Percentiles rank a stretch among this genome's conserved stretches.
Evolutionary conservation across 2,329 filamentous ascomycete genomes (phyloP).

Genomic region (Trichoderma sp.): DNA sequence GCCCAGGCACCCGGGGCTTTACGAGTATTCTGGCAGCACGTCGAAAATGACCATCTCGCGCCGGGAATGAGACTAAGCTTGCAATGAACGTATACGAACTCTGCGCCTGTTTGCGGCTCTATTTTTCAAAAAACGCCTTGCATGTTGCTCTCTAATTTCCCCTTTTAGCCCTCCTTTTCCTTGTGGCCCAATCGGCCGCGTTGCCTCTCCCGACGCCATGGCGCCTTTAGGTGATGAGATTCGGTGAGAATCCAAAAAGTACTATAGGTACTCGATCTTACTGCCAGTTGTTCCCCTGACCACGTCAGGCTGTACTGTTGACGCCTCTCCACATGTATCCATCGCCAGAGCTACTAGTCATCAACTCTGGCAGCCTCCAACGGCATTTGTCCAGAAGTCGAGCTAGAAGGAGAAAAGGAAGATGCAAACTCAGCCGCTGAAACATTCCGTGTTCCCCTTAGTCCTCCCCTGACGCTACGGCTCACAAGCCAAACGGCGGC

Average conservation of each 20-base stretch:
- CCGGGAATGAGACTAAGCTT: background rate
- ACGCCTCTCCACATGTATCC: background rate
- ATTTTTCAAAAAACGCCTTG: conserved; percentile 8
- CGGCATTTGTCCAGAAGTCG: background rate
- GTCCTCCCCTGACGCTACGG: conserved; percentile 13
- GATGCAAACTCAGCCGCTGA: background rate
- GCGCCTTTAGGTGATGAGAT: background rate
- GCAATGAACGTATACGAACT: conserved; percentile 16
- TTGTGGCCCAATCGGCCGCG: background rate
- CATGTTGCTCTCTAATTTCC: background rate
- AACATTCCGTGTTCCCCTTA: background rate
- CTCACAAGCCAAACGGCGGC: conserved; percentile 13
- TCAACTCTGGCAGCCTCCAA: background rate
- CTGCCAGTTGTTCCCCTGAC: background rate
- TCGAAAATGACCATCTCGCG: background rate
- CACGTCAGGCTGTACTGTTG: background rate
- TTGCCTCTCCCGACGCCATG: conserved; percentile 15
- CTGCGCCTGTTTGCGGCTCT: background rate
- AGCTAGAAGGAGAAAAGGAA: background rate
- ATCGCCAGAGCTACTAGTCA: conserved; percentile 4
- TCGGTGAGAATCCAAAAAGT: background rate
- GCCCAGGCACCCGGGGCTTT: background rate
- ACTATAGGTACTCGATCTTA: background rate
- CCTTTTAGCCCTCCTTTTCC: background rate
- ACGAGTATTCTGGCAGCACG: background rate